A percentile compares a stretch with the other conserved stretches of the same genome.
Evolutionary conservation across 176 grass and related monocot genomes (phyloP).

Genomic region (Calamus simplicifolius): DNA sequence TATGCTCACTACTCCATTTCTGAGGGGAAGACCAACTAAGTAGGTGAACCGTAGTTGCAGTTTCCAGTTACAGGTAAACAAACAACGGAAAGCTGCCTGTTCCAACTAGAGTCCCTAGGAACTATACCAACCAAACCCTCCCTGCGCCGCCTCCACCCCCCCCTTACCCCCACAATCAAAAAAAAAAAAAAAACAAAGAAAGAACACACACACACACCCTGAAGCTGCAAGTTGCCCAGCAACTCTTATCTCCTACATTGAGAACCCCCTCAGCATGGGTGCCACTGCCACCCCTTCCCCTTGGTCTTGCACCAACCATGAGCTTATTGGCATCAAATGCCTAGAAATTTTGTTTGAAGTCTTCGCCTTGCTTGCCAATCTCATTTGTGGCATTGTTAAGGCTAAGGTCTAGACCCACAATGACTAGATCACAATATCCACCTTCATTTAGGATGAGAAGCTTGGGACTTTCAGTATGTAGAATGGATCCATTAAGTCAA

Average conservation of each 20-base stretch:
- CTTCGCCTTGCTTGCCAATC: conserved; percentile 67
- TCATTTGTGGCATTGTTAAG: conserved; percentile 46
- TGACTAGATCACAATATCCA: conserved; percentile 40
- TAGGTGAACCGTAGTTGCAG: no score
- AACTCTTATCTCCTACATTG: conserved; percentile 44
- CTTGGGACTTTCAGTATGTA: conserved; percentile 26
- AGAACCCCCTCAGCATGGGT: conserved; percentile 31
- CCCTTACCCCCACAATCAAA: no score
- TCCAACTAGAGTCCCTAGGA: no score
- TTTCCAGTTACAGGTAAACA: no score
- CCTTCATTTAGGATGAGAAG: conserved; percentile 52
- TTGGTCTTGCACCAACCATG: conserved; percentile 6
- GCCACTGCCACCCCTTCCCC: conserved; percentile 18
- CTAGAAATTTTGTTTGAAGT: conserved; percentile 75
- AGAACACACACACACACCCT: no score
- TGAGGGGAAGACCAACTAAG: no score
- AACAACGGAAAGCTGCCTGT: no score
- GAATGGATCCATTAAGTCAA: conserved; percentile 35
- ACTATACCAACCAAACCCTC: no score
- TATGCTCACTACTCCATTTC: no score
- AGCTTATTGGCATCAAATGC: conserved; percentile 66
- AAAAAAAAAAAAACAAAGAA: no score
- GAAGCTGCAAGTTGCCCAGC: conserved; percentile 54
- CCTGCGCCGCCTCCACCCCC: no score
- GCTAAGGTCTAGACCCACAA: conserved; percentile 80